phyloP scores from a whole-genome alignment of 2,329 filamentous ascomycete species.

The Colletotrichum sp. region DNA sequence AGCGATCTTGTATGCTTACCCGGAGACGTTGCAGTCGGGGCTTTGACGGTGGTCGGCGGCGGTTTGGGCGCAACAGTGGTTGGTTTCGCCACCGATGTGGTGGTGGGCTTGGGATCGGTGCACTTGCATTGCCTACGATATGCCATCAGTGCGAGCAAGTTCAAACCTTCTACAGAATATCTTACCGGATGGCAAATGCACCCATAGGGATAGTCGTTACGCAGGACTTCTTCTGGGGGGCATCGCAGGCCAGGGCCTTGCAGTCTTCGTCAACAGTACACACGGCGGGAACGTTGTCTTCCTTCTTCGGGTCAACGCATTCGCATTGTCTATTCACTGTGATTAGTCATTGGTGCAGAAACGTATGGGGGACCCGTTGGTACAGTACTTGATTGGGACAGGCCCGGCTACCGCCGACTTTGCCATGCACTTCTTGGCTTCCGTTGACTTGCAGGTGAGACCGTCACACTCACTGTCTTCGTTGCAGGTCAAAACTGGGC shows the following conservation, averaged over 20 bases:
- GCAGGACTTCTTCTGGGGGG: background rate
- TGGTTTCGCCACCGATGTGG: background rate
- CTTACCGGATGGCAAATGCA: background rate
- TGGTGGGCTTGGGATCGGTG: background rate
- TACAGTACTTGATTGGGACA: background rate
- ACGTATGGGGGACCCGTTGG: rapidly evolving
- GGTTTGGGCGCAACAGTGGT: background rate
- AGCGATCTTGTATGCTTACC: background rate
- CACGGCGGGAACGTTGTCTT: background rate
- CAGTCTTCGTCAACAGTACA: background rate
- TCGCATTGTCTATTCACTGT: background rate
- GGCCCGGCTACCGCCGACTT: background rate
- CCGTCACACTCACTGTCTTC: background rate
- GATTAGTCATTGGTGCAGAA: background rate
- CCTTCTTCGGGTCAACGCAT: background rate
- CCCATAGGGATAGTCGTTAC: background rate
- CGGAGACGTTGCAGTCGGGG: background rate
- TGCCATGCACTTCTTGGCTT: background rate
- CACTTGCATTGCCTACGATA: background rate
- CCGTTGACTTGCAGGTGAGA: background rate
- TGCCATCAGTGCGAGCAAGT: background rate
- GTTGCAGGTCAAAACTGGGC: too few relatives aligned
- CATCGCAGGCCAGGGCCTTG: background rate
- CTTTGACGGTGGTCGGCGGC: background rate
- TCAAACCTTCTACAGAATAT: rapidly evolving